Evolutionary conservation across 331 rosid species (phyloP).

Genomic region (Acacia concinna): DNA sequence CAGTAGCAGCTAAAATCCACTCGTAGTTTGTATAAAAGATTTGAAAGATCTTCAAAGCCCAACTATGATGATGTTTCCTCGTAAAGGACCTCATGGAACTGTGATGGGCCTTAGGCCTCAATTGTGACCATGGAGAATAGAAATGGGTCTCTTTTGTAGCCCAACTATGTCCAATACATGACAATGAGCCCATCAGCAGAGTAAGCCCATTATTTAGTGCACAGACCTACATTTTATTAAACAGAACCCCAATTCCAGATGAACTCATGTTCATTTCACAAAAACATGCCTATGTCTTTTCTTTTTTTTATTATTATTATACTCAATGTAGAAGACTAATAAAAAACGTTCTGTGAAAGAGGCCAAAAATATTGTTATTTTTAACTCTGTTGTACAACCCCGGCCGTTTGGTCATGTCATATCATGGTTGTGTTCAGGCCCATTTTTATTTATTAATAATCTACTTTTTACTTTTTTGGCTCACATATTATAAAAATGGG

Average conservation of each 20-base stretch:
- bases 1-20: too few relatives aligned
- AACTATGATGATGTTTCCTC: too few relatives aligned
- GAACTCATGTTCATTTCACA: background rate
- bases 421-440: background rate
- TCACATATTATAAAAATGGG: background rate
- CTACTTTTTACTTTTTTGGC: background rate
- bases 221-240: background rate
- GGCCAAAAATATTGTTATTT: background rate
- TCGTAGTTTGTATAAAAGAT: too few relatives aligned
- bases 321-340: too few relatives aligned
- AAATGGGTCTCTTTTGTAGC: background rate
- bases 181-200: background rate
- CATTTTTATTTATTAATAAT: background rate
- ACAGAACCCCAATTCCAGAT: background rate
- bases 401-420: background rate
- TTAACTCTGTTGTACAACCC: background rate
- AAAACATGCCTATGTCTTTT: too few relatives aligned
- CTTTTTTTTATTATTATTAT: too few relatives aligned
- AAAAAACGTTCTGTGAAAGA: background rate
- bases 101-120: background rate
- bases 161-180: background rate
- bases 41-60: too few relatives aligned
- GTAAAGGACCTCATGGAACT: background rate
- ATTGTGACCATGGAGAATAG: background rate
- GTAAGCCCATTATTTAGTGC: background rate